Conservation (phyloP, 1,284 basidiomycete species). For the Hortiboletus rubellus region DNA sequence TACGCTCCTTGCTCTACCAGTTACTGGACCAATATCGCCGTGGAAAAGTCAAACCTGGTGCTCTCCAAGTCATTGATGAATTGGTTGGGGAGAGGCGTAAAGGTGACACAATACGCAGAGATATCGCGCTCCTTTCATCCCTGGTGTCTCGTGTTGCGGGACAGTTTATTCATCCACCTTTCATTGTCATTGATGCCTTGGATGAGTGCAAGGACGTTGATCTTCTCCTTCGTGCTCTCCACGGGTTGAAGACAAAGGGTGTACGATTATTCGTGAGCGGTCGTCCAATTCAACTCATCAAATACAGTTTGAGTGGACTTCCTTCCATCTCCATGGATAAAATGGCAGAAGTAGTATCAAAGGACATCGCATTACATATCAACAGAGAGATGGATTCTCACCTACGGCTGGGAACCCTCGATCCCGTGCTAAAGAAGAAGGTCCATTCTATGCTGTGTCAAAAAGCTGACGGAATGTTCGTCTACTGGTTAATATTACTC, state of each 20-base stretch:
- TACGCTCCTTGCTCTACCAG: slow-evolving; percentile 10
- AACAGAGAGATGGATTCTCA: slow-evolving; percentile 6
- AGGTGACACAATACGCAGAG: not conserved
- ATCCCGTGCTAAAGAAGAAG: not conserved
- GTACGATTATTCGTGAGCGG: slow-evolving; percentile 4
- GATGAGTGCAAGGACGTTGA: slow-evolving; percentile 12
- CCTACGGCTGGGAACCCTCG: not conserved
- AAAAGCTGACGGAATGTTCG: slow-evolving; percentile 12
- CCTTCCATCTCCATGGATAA: not conserved
- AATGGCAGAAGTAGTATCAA: not conserved
- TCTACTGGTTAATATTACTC: not conserved
- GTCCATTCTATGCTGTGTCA: not conserved
- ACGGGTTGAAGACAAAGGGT: not conserved
- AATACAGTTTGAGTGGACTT: not conserved
- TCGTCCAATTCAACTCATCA: slow-evolving; percentile 5
- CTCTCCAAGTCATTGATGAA: not conserved
- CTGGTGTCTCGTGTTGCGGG: not conserved
- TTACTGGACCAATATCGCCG: not conserved
- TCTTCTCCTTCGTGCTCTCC: not conserved
- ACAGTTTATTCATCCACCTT: not conserved
- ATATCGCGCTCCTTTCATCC: not conserved
- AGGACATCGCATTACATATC: slow-evolving; percentile 7
- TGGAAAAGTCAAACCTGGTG: not conserved
- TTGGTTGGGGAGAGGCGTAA: not conserved
- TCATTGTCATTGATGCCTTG: slow-evolving; percentile 11